Evolutionary conservation across 2,329 filamentous ascomycete genomes (phyloP).

Genomic region (Clathrospora elynae): DNA sequence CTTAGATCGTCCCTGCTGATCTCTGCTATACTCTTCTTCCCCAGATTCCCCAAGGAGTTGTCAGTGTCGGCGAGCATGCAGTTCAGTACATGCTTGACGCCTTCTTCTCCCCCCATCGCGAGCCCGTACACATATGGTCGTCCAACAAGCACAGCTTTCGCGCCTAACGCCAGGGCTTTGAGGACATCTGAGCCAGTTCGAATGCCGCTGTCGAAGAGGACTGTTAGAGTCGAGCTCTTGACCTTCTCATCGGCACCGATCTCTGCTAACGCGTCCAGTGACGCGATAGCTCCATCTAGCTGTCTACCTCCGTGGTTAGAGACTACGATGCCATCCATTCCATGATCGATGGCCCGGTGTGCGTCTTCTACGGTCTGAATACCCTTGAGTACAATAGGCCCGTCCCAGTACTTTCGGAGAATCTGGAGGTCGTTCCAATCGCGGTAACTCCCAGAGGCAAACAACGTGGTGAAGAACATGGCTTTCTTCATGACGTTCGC

Average conservation of each 20-base stretch:
- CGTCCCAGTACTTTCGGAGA: constrained; percentile 44
- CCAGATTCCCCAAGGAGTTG: constrained; percentile 42
- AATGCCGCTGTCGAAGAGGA: constrained; percentile 48
- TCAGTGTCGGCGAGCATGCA: constrained; percentile 40
- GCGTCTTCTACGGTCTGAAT: constrained; percentile 49
- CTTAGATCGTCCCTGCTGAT: constrained; percentile 37
- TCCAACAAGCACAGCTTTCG: constrained; percentile 45
- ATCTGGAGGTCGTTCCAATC: constrained; percentile 44
- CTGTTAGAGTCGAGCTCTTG: constrained; percentile 35
- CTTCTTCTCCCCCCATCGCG: constrained; percentile 45
- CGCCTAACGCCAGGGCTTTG: constrained; percentile 47
- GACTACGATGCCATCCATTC: constrained; percentile 48
- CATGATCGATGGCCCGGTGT: constrained; percentile 40
- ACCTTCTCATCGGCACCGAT: constrained; percentile 43
- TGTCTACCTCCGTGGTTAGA: constrained; percentile 49
- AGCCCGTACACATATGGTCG: constrained; percentile 47
- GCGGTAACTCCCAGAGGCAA: constrained; percentile 45
- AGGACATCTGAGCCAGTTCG: constrained; percentile 45
- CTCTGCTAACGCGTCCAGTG: constrained; percentile 44
- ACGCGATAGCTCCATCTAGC: constrained; percentile 43
- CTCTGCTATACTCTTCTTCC: constrained; percentile 37
- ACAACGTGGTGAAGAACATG: constrained; percentile 42
- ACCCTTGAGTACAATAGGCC: constrained; percentile 48
- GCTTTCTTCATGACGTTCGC: constrained; percentile 44
- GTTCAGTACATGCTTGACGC: constrained; percentile 46